Conservation (phyloP, 768 basidiomycete species). For the Pisolithus orientalis region DNA sequence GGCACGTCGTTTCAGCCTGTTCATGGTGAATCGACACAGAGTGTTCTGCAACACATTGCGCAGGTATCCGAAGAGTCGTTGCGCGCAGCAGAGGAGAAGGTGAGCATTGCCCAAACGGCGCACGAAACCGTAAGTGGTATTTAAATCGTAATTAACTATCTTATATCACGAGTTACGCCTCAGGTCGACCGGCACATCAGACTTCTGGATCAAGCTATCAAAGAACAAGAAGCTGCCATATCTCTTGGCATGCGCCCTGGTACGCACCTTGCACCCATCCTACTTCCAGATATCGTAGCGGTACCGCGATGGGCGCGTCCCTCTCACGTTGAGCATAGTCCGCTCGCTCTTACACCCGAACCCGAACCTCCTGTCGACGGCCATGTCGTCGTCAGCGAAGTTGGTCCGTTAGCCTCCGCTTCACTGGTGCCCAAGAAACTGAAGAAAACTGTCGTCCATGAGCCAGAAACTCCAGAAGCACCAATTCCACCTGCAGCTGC, state of each 20-base stretch:
- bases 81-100: slow-evolving; percentile 69
- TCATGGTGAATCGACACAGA: slow-evolving; percentile 35
- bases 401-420: neutral
- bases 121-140: slow-evolving; percentile 54
- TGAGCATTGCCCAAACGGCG: slow-evolving; percentile 64
- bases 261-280: slow-evolving; percentile 45
- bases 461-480: slow-evolving; percentile 16
- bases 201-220: slow-evolving; percentile 69
- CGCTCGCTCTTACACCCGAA: slow-evolving; percentile 26
- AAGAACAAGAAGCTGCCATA: slow-evolving; percentile 51
- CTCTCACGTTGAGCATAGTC: slow-evolving; percentile 37
- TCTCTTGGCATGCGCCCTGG: slow-evolving; percentile 48
- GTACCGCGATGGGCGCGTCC: slow-evolving; percentile 49
- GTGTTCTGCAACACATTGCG: slow-evolving; percentile 53
- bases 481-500: slow-evolving; percentile 8
- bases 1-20: slow-evolving; percentile 8
- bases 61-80: slow-evolving; percentile 53
- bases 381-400: too few species aligned
- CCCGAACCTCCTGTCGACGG: neutral
- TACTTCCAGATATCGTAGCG: slow-evolving; percentile 53
- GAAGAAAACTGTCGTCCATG: slow-evolving; percentile 18
- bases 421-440: neutral
- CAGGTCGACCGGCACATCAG: slow-evolving; percentile 79
- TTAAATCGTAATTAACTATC: neutral
- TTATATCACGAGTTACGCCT: slow-evolving; percentile 2